These are phyloP conservation scores for Rosa persica DNA, from an alignment of 306 rosid species.

Conservation along the genomic window DNA sequence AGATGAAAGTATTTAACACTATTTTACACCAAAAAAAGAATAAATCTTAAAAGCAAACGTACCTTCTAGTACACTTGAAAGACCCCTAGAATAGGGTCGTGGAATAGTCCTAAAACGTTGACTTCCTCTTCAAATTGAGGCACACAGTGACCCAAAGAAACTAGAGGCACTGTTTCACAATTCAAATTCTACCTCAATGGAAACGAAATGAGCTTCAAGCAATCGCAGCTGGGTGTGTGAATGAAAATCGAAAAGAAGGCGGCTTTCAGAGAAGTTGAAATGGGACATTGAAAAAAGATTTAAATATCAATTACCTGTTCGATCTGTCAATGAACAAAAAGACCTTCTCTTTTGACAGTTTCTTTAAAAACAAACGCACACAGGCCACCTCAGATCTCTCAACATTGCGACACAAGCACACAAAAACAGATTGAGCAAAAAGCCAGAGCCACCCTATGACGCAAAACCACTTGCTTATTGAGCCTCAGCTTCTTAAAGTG, in stretches of 20 bases:
- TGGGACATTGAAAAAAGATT: neutral
- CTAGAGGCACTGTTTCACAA: neutral
- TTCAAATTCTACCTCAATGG: neutral
- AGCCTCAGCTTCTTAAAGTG: neutral
- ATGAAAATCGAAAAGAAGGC: neutral
- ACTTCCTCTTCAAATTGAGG: neutral
- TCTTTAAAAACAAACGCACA: neutral
- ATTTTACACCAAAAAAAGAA: neutral
- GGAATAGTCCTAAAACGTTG: neutral
- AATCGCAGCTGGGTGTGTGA: neutral
- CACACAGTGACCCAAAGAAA: neutral
- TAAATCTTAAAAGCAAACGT: neutral
- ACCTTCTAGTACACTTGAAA: neutral
- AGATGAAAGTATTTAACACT: neutral
- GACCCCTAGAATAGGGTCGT: neutral
- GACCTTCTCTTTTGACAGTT: constrained; percentile 19
- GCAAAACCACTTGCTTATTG: constrained; percentile 20
- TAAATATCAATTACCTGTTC: neutral
- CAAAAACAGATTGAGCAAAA: constrained; percentile 25
- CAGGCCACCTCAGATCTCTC: constrained; percentile 33
- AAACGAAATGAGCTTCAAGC: neutral
- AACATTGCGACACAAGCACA: constrained; percentile 28
- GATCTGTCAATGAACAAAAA: constrained; percentile 38
- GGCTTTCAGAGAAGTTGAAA: neutral
- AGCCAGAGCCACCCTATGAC: constrained; percentile 17